phyloP scores from a whole-genome alignment of 768 basidiomycete species.

The Leccinum rimulosum region DNA sequence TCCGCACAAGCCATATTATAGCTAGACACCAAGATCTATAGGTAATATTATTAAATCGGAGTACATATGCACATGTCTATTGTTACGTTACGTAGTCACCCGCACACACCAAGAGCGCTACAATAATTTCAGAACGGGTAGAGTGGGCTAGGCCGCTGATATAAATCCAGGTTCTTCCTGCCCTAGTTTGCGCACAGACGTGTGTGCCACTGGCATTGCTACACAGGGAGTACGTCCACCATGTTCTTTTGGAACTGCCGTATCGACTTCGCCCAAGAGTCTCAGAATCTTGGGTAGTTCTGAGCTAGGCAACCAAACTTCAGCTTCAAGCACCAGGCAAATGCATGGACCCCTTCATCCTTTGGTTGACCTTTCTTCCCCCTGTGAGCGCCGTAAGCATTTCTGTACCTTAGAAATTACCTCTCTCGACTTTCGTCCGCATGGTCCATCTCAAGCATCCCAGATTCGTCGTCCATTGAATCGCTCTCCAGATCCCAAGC shows the following conservation, averaged over 20 bases:
- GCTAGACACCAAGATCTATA: background rate
- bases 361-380: background rate
- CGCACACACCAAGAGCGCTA: too few relatives aligned
- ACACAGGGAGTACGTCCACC: too few relatives aligned
- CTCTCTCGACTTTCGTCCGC: background rate
- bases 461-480: background rate
- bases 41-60: background rate
- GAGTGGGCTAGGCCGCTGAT: too few relatives aligned
- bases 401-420: background rate
- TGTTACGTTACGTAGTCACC: background rate
- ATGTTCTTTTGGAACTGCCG: too few relatives aligned
- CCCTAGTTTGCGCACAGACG: too few relatives aligned
- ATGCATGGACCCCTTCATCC: background rate
- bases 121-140: too few relatives aligned
- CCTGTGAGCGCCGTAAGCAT: slow-evolving; percentile 10
- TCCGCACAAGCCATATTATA: background rate
- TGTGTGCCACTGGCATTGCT: too few relatives aligned
- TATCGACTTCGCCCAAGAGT: slow-evolving; percentile 1
- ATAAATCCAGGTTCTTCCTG: too few relatives aligned
- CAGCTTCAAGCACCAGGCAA: background rate
- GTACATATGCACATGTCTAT: background rate
- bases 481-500: background rate
- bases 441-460: background rate
- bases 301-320: background rate
- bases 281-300: background rate